phyloP scores from a whole-genome alignment of 768 basidiomycete genomes.

The Boletus pseudopeckii region DNA sequence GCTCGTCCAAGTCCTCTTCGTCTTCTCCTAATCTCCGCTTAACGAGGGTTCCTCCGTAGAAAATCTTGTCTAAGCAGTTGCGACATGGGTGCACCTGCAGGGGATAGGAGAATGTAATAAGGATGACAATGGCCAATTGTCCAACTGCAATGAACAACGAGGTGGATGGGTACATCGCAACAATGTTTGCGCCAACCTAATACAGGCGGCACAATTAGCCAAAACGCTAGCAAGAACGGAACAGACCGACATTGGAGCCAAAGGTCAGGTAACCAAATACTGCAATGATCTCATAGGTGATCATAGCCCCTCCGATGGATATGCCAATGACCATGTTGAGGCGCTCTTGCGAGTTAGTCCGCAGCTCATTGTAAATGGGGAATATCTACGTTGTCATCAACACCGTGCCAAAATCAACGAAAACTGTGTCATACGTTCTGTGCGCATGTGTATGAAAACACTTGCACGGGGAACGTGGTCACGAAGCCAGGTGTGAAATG shows the following conservation, averaged over 20 bases:
- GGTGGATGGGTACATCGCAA: conserved; percentile 90
- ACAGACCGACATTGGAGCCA: conserved; percentile 64
- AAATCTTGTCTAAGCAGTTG: conserved; percentile 89
- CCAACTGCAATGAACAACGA: conserved; percentile 92
- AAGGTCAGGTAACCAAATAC: conserved; percentile 92
- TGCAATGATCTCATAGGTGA: conserved; percentile 87
- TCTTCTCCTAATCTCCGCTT: conserved; percentile 44
- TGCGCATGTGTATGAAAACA: conserved; percentile 89
- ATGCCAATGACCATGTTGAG: conserved; percentile 87
- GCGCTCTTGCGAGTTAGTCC: conserved; percentile 70
- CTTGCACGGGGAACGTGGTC: conserved; percentile 88
- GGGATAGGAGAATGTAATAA: conserved; percentile 92
- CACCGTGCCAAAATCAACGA: background rate
- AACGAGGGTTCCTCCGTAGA: conserved; percentile 42
- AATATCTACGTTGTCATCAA: conserved; percentile 58
- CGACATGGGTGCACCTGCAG: conserved; percentile 93
- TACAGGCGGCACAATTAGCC: background rate
- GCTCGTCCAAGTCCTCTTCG: conserved; percentile 52
- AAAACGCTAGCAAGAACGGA: background rate
- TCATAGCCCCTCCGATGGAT: conserved; percentile 79
- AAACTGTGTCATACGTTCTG: conserved; percentile 67
- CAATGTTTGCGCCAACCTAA: conserved; percentile 87
- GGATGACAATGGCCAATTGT: conserved; percentile 85
- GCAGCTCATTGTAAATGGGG: conserved; percentile 90
- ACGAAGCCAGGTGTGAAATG: conserved; percentile 77